Evolutionary conservation across 352 stramenopile genomes (phyloP), one percentile per base, ranked within the genome.

Genomic region (Pythium chondricola): DNA sequence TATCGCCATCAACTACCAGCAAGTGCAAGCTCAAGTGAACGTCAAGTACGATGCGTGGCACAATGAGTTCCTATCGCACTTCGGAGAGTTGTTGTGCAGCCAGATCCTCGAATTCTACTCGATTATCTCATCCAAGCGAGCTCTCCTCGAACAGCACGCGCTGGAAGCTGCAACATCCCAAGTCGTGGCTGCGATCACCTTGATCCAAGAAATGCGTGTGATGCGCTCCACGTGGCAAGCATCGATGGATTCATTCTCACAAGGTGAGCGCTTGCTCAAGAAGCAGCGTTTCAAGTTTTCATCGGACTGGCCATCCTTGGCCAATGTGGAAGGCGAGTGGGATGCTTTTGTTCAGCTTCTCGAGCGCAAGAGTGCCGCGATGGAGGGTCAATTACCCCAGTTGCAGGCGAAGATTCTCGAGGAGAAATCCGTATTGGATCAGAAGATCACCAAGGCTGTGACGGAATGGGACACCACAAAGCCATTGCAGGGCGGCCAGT

Each of bases 1-100:
- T 9, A 79, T 97, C 49, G 58, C 82, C 4, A 74, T 97, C 16
- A 94, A 97, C 63, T 95, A 96, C 48, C 80, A 96, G 60, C 83
- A 96, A 69, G 84, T 97, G 11, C 88, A 97, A 60, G 82, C 88
- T 3, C 78, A 95, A 60, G 84, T 95, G 37, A 98, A 98, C 56
- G 77, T 98, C 31, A 99, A 99, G 65, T 99, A 99, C 70, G 97
- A 99, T 64, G 96, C 95, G 3, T 99, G 96, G 95, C 96, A 99
- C 60, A 98, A 98, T 48, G 95, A 99, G 53, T 88, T 99, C 38
- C 84, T 99, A 30, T 76, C 83, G 9, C 88, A 95, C 39, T 99
- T 99, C 62, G 93, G 88, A 7, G 68, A 89, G 31, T 81, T 99
- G 26, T 66, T 99, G 16, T 83, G 75, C 40, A 82, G 97, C 46